Conservation (phyloP, 1,139 yeast genomes). For the Hyphopichia fennica region DNA sequence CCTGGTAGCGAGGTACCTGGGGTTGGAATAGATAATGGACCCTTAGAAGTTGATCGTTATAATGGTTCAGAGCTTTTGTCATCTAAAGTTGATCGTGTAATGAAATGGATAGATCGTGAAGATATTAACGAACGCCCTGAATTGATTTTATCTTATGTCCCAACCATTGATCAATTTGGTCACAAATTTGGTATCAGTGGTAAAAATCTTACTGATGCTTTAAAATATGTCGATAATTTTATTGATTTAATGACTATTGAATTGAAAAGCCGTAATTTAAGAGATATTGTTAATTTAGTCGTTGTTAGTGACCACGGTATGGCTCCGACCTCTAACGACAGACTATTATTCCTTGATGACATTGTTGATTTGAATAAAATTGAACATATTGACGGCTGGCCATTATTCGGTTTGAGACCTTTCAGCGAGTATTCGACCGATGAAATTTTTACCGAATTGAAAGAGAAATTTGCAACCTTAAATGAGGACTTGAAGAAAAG, state of each 20-base stretch:
- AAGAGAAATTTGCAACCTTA: constrained; percentile 20
- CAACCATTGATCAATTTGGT: constrained; percentile 75
- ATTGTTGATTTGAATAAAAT: constrained; percentile 53
- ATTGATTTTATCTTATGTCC: constrained; percentile 76
- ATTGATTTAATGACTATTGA: constrained; percentile 51
- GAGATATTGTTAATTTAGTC: constrained; percentile 67
- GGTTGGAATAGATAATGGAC: constrained; percentile 38
- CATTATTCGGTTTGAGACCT: constrained; percentile 78
- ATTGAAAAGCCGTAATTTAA: constrained; percentile 54
- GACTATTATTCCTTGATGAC: constrained; percentile 71
- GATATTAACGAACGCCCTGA: constrained; percentile 64
- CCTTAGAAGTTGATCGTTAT: constrained; percentile 58
- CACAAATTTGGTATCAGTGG: constrained; percentile 73
- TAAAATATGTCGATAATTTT: constrained; percentile 65
- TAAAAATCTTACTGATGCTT: constrained; percentile 50
- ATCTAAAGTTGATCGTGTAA: constrained; percentile 54
- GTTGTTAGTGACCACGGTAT: constrained; percentile 91
- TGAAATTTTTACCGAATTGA: constrained; percentile 19
- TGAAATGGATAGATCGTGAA: constrained; percentile 63
- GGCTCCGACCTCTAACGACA: constrained; percentile 77
- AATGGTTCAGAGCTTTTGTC: constrained; percentile 63
- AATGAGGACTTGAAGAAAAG: constrained; percentile 19
- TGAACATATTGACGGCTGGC: constrained; percentile 83
- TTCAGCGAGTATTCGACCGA: constrained; percentile 24
- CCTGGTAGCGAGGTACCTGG: constrained; percentile 83